Conservation (phyloP, 805 yeast species). For the Wickerhamomyces hampshirensis region DNA sequence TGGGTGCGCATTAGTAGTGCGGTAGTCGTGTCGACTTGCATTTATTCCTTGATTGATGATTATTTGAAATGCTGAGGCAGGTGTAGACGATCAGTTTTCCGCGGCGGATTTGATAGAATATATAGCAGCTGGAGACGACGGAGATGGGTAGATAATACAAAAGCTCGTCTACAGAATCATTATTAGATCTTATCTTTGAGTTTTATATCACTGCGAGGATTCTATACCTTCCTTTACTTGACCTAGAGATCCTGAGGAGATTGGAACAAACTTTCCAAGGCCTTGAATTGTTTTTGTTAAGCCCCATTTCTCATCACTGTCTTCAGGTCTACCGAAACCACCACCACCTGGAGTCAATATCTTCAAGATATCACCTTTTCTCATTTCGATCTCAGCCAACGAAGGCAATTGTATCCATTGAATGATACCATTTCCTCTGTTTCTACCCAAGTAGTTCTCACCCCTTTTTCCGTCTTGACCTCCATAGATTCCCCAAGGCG, state of each 20-base stretch:
- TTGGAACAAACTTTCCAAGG: constrained; percentile 15
- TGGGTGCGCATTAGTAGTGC: too few relatives aligned
- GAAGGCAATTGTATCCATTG: constrained; percentile 31
- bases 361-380: constrained; percentile 33
- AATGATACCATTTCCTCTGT: constrained; percentile 26
- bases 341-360: constrained; percentile 43
- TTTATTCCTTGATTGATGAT: constrained; percentile 4
- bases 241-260: constrained; percentile 22
- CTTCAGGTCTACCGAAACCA: constrained; percentile 35
- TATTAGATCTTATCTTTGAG: too few relatives aligned
- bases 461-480: constrained; percentile 51
- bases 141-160: not conserved
- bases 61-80: too few relatives aligned
- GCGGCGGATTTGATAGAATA: not conserved
- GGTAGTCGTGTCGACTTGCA: constrained; percentile 3
- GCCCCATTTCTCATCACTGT: constrained; percentile 23
- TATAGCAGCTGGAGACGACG: constrained; percentile 4
- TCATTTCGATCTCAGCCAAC: constrained; percentile 30
- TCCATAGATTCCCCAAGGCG: constrained; percentile 53
- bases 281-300: constrained; percentile 10
- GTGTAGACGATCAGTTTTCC: constrained; percentile 1
- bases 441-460: constrained; percentile 32
- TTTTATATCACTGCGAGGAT: constrained; percentile 21
- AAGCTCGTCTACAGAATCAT: not conserved
- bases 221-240: constrained; percentile 12